Evolutionary conservation across 768 basidiomycete genomes (phyloP), one percentile per base, ranked within the genome.

Genomic region (Psilocybe subaeruginosa): DNA sequence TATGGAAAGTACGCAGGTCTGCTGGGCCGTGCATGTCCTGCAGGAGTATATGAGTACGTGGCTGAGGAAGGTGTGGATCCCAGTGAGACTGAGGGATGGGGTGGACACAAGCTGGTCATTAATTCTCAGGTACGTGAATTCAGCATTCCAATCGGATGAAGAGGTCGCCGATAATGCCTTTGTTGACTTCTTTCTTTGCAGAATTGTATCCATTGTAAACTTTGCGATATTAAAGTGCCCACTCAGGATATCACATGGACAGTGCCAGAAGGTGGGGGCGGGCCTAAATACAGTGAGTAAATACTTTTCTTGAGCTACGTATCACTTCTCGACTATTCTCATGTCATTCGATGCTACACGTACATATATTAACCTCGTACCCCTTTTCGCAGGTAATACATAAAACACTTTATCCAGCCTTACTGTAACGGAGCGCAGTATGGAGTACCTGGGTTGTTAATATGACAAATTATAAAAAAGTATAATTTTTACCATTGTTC

Each of bases 241-340:
- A 94, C 94, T 2, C 93, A 97, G 72, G 97, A 98, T 73, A 97
- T 99, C 66, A 93, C 90, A 14, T 99, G 97, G 97, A 90, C 88
- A 4, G 95, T 97, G 0, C 97, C 97, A 0, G 95, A 99, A 76
- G 97, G 96, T 9, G 92, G 94, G 11, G 97, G 97, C 33, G 97
- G 97, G 54, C 97, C 96, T 39, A 97, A 97, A 74, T 99, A 97
- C 71, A 91, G 95, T 97, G 61, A 66, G 82, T 76, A 46, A 43
- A 23, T 23, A 23, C 23, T 23, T 23, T 23, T 19, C 19, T 19
- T 23, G 23, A 23, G 23, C 23, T 23, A 2, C 2, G 23, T 23
- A 23, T 23, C 23, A 2, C 23, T 23, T 23, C 23, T 2, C 23
- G 23, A 23, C 23, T 23, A 2, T 23, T 23, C 23, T 23, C 23